phyloP scores from a whole-genome alignment of 1,284 basidiomycete genomes.

The Fistulinella cinereoalba region DNA sequence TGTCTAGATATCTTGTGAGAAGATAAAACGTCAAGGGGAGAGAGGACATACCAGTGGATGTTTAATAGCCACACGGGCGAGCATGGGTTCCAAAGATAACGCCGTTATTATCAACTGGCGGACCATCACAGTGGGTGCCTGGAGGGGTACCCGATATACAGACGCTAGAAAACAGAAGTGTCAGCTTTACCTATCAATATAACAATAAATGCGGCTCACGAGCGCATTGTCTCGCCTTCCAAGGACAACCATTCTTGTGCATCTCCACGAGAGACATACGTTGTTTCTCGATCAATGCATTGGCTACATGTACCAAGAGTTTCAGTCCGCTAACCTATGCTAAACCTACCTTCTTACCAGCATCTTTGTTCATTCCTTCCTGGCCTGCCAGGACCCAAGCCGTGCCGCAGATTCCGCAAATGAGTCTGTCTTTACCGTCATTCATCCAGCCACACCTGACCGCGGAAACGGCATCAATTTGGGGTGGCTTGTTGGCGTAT shows the following conservation, averaged over 20 bases:
- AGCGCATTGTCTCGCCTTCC: slow-evolving; percentile 76
- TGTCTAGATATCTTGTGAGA: slow-evolving; percentile 35
- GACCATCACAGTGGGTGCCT: slow-evolving; percentile 58
- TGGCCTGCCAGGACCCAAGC: slow-evolving; percentile 70
- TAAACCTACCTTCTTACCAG: slow-evolving; percentile 54
- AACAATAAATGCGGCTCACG: slow-evolving; percentile 38
- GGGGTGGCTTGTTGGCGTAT: slow-evolving; percentile 70
- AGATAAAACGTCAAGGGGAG: background rate
- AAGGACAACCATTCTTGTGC: slow-evolving; percentile 79
- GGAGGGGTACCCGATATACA: slow-evolving; percentile 71
- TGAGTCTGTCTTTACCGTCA: slow-evolving; percentile 69
- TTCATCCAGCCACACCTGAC: slow-evolving; percentile 78
- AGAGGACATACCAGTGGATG: slow-evolving; percentile 62
- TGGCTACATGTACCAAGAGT: slow-evolving; percentile 43
- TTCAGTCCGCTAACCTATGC: slow-evolving; percentile 15
- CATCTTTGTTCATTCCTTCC: slow-evolving; percentile 67
- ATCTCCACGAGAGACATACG: slow-evolving; percentile 55
- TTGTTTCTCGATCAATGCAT: slow-evolving; percentile 70
- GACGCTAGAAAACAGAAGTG: slow-evolving; percentile 44
- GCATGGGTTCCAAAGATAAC: slow-evolving; percentile 45
- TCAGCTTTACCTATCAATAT: slow-evolving; percentile 3
- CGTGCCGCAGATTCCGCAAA: slow-evolving; percentile 64
- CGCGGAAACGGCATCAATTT: slow-evolving; percentile 73
- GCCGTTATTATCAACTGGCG: slow-evolving; percentile 60
- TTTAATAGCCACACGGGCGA: slow-evolving; percentile 56